Conservation (phyloP, 2,329 filamentous ascomycete genomes). For the Colletotrichum cereale region DNA sequence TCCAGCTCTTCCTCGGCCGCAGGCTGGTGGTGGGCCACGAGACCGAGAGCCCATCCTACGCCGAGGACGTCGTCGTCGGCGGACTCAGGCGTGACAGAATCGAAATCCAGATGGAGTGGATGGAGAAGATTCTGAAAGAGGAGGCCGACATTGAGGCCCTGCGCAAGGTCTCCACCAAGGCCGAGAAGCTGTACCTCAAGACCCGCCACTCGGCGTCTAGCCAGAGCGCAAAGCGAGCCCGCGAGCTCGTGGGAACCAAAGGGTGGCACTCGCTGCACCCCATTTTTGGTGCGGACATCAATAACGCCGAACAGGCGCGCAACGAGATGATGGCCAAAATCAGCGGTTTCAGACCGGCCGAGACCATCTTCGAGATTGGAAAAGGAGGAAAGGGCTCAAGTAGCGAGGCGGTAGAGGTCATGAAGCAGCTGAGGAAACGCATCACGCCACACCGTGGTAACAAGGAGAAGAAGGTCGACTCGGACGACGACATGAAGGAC, state of each 20-base stretch:
- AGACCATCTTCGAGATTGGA: conserved; percentile 97
- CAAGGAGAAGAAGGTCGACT: conserved; percentile 54
- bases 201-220: conserved; percentile 91
- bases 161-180: conserved; percentile 82
- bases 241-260: conserved; percentile 78
- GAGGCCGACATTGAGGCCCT: conserved; percentile 79
- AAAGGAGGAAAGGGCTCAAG: conserved; percentile 74
- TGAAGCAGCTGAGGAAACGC: conserved; percentile 78
- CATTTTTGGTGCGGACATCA: conserved; percentile 80
- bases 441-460: conserved; percentile 68
- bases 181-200: conserved; percentile 91
- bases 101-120: conserved; percentile 83
- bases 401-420: conserved; percentile 78
- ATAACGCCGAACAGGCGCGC: conserved; percentile 76
- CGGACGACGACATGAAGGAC: conserved; percentile 48
- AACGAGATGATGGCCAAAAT: conserved; percentile 90
- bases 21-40: conserved; percentile 82
- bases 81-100: conserved; percentile 79
- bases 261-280: conserved; percentile 82
- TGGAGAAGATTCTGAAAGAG: conserved; percentile 82
- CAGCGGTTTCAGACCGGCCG: conserved; percentile 87
- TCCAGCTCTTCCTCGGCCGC: conserved; percentile 94
- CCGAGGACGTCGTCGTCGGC: conserved; percentile 87
- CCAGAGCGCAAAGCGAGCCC: conserved; percentile 90
- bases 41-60: conserved; percentile 74